Evolutionary conservation across 2,329 filamentous ascomycete genomes (phyloP).

Genomic region (Clonostachys sp.): DNA sequence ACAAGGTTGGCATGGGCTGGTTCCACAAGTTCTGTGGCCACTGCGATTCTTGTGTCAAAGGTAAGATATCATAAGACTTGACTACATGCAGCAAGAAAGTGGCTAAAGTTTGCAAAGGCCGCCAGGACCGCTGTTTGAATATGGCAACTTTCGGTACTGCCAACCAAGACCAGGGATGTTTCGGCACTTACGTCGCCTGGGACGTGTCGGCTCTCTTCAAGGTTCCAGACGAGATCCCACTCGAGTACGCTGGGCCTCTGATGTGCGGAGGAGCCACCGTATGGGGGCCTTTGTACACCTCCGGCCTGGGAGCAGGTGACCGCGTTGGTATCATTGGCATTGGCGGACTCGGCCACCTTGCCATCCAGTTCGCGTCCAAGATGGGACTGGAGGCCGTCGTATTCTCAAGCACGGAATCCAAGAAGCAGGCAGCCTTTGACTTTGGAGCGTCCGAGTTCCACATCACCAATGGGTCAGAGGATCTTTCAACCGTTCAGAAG

Average conservation of each 20-base stretch:
- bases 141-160: conserved; percentile 23
- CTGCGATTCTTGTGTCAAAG: conserved; percentile 26
- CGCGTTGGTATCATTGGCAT: conserved; percentile 49
- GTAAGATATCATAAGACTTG: not conserved
- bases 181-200: conserved; percentile 35
- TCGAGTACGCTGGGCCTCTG: conserved; percentile 47
- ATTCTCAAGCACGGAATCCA: conserved; percentile 13
- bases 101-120: conserved; percentile 13
- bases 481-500: conserved; percentile 4
- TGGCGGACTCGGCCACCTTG: conserved; percentile 31
- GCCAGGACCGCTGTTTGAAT: conserved; percentile 25
- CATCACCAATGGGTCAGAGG: conserved; percentile 6
- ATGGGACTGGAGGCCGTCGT: conserved; percentile 42
- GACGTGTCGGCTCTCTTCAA: conserved; percentile 35
- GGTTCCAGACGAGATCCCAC: conserved; percentile 33
- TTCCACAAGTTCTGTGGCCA: conserved; percentile 18
- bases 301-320: conserved; percentile 48
- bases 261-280: conserved; percentile 62
- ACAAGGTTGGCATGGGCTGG: conserved; percentile 55
- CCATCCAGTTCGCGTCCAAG: conserved; percentile 63
- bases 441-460: conserved; percentile 16
- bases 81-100: not conserved
- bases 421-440: conserved; percentile 12
- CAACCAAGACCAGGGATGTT: conserved; percentile 34
- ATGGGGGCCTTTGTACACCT: conserved; percentile 57